Base-by-base conservation (phyloP, 2,329 filamentous ascomycete genomes). In the Penicillium capsulatum region DNA sequence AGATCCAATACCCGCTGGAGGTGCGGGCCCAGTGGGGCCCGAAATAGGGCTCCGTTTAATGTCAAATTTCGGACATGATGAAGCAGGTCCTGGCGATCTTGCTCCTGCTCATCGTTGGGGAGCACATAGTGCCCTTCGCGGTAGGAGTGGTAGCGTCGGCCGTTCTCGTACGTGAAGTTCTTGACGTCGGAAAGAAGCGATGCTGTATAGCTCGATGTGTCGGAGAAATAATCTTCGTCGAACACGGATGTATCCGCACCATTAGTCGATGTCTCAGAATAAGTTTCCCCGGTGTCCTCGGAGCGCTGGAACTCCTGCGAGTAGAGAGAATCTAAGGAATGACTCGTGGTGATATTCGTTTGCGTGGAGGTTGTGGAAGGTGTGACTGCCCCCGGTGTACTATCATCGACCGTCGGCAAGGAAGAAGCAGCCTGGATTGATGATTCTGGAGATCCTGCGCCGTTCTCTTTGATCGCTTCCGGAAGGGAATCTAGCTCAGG, bases 11-110 rank as follows among this genome's bases (percentile, higher is more conserved):
- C 55, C 3, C 56, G 51, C 17, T 55, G 58, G 4, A 58, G 45
- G 4, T 56, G 44, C 6, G 48, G 32, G n/a, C 41, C 36, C 14
- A 69, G 47, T 2, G 67, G 67, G 3, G 68, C 65, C 11, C 63
- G 54, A 33, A 53, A 59, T 1, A 70, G 60, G 11, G 57, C 53
- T 9, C 64, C 57, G 16, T 60, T 58, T 13, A 70, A 43, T 0
- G 59, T 50, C 6, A 68, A 61, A 15, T 60, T 63, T 34, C 61
- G 59, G 38, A 68, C 50, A 17, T 61, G 58, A 37, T 65, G 59
- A n/a, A 63, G 52, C 10, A 65, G 53, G 38, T 65, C 61, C 28
- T 64, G 44, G 14, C 61, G 59, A 19, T 65, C 58, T 42, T 63
- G 60, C 42, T 65, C 63, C 34, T 47, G 50, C 10, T 61, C 53